phyloP scores from a whole-genome alignment of 108 stramenopile species.

The Discostella pseudostelligera region DNA sequence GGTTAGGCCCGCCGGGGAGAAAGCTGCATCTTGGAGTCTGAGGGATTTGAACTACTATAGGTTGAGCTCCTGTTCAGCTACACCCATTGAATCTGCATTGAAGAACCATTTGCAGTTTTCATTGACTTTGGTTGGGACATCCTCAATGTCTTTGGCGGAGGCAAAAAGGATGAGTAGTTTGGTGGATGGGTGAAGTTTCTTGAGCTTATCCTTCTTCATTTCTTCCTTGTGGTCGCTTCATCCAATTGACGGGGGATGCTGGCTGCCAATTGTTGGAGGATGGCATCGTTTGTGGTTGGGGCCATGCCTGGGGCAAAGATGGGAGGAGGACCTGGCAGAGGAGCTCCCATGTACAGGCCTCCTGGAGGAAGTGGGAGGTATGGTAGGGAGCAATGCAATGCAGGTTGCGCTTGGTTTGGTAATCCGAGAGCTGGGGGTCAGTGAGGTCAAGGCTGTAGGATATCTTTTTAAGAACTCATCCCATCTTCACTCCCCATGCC shows the following conservation, averaged over 20 bases:
- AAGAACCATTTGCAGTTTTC: background rate
- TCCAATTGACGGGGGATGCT: too few relatives aligned
- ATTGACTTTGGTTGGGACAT: background rate
- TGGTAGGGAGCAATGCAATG: too few relatives aligned
- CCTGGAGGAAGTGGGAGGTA: too few relatives aligned
- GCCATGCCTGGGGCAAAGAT: too few relatives aligned
- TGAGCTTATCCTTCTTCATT: background rate
- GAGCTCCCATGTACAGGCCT: too few relatives aligned
- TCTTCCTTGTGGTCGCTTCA: too few relatives aligned
- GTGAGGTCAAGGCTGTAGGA: background rate
- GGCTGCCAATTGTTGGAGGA: too few relatives aligned
- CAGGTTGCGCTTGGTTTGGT: too few relatives aligned
- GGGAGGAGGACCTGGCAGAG: too few relatives aligned
- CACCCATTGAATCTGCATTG: background rate
- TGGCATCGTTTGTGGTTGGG: too few relatives aligned
- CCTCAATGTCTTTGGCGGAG: background rate
- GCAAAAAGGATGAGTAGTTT: background rate
- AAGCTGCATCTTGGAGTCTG: background rate
- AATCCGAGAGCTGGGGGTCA: too few relatives aligned
- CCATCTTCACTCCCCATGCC: slow-evolving; percentile 3
- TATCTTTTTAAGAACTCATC: background rate
- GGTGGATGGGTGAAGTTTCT: background rate
- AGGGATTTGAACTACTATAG: background rate
- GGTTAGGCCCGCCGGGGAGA: background rate
- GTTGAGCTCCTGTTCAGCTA: background rate